Conservation (phyloP, 192 early-diverging fungal genomes). For the Oehlia diaphana region DNA sequence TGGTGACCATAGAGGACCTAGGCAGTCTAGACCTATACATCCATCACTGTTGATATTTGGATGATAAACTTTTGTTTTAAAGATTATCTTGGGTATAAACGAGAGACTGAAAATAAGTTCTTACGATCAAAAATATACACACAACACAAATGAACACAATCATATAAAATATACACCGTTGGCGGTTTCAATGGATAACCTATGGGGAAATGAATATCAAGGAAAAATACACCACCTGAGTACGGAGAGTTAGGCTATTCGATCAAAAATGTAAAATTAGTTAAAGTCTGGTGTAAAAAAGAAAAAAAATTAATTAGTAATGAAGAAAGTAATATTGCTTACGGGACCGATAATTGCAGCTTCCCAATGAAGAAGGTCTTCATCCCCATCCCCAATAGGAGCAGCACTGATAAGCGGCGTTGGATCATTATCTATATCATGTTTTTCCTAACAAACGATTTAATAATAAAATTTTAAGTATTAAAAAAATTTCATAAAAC, state of each 20-base stretch:
- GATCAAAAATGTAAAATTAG: background rate
- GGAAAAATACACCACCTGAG: constrained; percentile 92
- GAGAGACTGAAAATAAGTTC: too few species aligned
- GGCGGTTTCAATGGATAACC: constrained; percentile 99
- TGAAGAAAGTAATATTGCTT: constrained; percentile 31
- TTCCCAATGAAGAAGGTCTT: constrained; percentile 93
- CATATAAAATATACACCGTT: constrained; percentile 60
- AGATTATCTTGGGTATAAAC: constrained; percentile 63
- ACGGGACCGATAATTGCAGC: constrained; percentile 98
- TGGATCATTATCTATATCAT: constrained; percentile 94
- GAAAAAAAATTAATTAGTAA: too few species aligned
- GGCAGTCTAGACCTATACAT: constrained; percentile 95
- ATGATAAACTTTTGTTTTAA: constrained; percentile 97
- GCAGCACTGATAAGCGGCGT: constrained; percentile 96
- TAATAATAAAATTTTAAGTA: too few species aligned
- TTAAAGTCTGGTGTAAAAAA: too few species aligned
- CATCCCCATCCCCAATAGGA: constrained; percentile 66
- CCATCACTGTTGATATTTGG: constrained; percentile 99
- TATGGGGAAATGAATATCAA: constrained; percentile 96
- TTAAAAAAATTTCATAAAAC: too few species aligned
- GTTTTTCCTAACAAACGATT: constrained; percentile 67
- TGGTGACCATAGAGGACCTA: constrained; percentile 98
- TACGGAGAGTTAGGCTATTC: constrained; percentile 90
- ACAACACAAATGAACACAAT: background rate
- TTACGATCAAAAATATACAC: background rate